Conservation (phyloP, 805 yeast genomes). For the Candida taoyuanica region DNA sequence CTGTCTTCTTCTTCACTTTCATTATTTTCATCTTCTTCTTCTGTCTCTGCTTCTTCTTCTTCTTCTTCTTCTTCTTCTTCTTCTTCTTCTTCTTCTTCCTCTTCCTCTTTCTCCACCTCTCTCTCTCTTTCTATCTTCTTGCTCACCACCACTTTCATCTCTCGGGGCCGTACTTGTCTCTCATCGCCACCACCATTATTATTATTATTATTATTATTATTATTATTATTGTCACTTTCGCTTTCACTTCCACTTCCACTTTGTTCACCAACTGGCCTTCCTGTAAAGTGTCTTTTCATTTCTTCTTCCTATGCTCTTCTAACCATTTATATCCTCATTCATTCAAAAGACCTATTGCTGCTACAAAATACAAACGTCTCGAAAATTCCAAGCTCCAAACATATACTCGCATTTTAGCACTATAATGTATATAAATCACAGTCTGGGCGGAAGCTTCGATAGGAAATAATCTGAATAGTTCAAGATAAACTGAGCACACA, state of each 20-base stretch:
- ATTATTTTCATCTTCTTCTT: conserved; percentile 12
- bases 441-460: conserved; percentile 1
- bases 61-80: conserved; percentile 33
- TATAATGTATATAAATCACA: no score
- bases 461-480: conserved; percentile 11
- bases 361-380: no score
- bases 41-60: conserved; percentile 25
- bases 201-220: conserved; percentile 4
- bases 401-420: no score
- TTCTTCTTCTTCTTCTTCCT: conserved; percentile 19
- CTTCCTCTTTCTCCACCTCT: conserved; percentile 2
- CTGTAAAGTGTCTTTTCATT: conserved; percentile 18
- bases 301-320: no score
- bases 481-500: conserved; percentile 17
- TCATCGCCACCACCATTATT: conserved; percentile 1
- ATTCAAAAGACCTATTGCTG: no score
- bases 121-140: background rate
- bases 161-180: background rate
- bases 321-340: no score
- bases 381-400: no score
- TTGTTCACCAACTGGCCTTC: conserved; percentile 9
- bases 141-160: background rate
- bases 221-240: no score
- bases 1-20: conserved; percentile 11
- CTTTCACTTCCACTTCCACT: background rate